A percentile compares a stretch with the other conserved stretches of the same genome.
Evolutionary conservation across 1,284 basidiomycete genomes (phyloP).

Genomic region (Anthracocystis panici-leucophaei): DNA sequence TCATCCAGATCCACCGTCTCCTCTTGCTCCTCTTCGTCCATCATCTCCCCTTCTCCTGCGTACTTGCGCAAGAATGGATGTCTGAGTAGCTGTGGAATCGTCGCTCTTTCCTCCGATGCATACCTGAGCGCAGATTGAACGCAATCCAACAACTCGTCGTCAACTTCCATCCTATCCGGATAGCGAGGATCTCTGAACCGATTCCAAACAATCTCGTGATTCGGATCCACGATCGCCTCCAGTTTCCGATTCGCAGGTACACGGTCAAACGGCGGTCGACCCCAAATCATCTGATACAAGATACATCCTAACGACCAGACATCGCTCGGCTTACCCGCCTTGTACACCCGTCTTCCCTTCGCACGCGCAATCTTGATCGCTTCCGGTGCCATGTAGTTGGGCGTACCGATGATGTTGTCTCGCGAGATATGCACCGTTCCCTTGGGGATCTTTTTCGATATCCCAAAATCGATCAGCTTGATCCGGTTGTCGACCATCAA

Average conservation of each 20-base stretch:
- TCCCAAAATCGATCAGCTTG: constrained; percentile 97
- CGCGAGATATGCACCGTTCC: constrained; percentile 69
- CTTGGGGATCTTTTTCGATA: constrained; percentile 81
- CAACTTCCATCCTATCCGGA: constrained; percentile 72
- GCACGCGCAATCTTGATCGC: constrained; percentile 65
- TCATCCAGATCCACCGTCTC: constrained; percentile 34
- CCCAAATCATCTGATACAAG: constrained; percentile 95
- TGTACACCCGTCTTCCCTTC: constrained; percentile 69
- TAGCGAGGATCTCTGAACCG: constrained; percentile 76
- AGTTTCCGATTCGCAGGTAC: constrained; percentile 90
- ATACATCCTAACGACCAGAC: constrained; percentile 98
- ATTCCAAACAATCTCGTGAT: constrained; percentile 81
- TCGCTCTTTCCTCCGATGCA: constrained; percentile 80
- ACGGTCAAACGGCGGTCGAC: constrained; percentile 88
- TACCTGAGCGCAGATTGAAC: constrained; percentile 82
- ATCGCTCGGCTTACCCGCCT: constrained; percentile 73
- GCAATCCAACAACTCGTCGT: constrained; percentile 77
- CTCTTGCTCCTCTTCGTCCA: constrained; percentile 17
- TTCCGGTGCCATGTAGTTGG: constrained; percentile 70
- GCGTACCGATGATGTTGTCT: constrained; percentile 68
- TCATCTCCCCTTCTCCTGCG: constrained; percentile 12
- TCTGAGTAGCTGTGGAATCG: constrained; percentile 77
- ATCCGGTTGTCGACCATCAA: constrained; percentile 85
- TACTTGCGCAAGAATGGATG: constrained; percentile 70
- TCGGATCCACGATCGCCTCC: constrained; percentile 83